Base-by-base conservation (phyloP, 352 stramenopile genomes). In the Elongisporangium prolatum region DNA sequence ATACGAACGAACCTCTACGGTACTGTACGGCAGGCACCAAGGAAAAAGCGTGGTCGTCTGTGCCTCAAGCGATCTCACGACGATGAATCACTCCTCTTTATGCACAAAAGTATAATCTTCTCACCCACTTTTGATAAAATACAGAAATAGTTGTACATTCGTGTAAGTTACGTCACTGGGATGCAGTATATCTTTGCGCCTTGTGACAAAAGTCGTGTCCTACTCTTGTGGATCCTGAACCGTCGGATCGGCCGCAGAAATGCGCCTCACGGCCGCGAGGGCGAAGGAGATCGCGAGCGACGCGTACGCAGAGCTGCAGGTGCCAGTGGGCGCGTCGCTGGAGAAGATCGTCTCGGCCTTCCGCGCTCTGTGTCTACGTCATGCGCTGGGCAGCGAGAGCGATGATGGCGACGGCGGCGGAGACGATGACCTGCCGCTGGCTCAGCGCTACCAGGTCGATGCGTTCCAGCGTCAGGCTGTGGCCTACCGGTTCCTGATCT, bases 401-500 rank as follows among this genome's bases (percentile, higher is more conserved):
- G 2, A 24, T 18, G 20, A 65, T 5, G 5, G 28, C 9, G 28
- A 40, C 28, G 28, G 21, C 50, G 56, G 48, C 54, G 14, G 64
- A 72, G 20, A 54, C 37, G 34, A 52, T 9, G 28, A 40, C 5
- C 28, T 25, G 48, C 50, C 34, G 53, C 52, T 11, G 34, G 48
- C 14, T 58, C 13, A 57, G 38, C 16, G 52, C 18, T 54, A 58
- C 28, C 57, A 70, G n/a, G 56, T 69, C 51, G 64, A 72, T 18
- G 38, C 54, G 22, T 90, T 87, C 56, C 74, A 86, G 58, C 76
- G 72, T 10, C 75, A 87, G 62, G 75, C 72, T 10, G 77, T 88
- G 24, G 80, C 77, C 2, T 88, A 87, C 56, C 77, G 80, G 1
- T 90, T 86, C 55, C 56, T 90, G n/a, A 65, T 60, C 2, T 86